These are phyloP conservation scores for Ephemerocybe angulata DNA, from an alignment of 768 basidiomycete species.

Conservation along the genomic window DNA sequence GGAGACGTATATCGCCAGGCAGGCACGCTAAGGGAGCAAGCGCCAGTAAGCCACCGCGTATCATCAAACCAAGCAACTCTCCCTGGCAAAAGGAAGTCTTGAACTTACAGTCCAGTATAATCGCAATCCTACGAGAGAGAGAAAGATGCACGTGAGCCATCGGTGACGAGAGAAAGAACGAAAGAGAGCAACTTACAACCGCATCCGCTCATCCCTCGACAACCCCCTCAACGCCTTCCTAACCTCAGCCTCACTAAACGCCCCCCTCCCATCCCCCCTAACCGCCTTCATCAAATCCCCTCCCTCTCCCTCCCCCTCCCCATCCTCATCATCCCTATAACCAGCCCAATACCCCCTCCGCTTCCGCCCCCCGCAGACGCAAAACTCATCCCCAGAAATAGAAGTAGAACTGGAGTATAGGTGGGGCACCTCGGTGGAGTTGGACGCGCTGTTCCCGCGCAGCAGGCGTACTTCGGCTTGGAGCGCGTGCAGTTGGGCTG, in stretches of 20 bases:
- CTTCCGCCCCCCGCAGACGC: conserved; percentile 60
- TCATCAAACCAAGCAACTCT: too few species aligned
- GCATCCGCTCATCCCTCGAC: conserved; percentile 65
- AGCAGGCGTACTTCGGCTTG: conserved; percentile 77
- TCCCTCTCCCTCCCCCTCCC: conserved; percentile 36
- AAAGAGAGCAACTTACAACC: conserved; percentile 50
- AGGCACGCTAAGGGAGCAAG: conserved; percentile 60
- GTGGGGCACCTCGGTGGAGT: too few species aligned
- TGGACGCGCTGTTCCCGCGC: conserved; percentile 38
- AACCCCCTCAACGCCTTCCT: conserved; percentile 59
- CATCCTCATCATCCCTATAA: conserved; percentile 51
- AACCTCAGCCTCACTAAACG: conserved; percentile 69
- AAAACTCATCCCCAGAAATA: conserved; percentile 31
- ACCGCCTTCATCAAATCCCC: conserved; percentile 41
- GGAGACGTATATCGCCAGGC: conserved; percentile 81
- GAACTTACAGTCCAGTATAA: conserved; percentile 57
- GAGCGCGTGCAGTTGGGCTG: conserved; percentile 80
- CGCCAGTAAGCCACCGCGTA: too few species aligned
- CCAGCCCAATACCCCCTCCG: conserved; percentile 71
- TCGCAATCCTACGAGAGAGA: conserved; percentile 41
- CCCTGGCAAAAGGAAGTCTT: too few species aligned
- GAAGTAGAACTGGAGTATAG: too few species aligned
- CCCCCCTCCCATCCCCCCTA: conserved; percentile 54
- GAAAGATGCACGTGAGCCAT: too few species aligned
- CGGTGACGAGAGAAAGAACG: not conserved